Conservation (phyloP, 2,329 filamentous ascomycete genomes). For the Fusarium sp. region DNA sequence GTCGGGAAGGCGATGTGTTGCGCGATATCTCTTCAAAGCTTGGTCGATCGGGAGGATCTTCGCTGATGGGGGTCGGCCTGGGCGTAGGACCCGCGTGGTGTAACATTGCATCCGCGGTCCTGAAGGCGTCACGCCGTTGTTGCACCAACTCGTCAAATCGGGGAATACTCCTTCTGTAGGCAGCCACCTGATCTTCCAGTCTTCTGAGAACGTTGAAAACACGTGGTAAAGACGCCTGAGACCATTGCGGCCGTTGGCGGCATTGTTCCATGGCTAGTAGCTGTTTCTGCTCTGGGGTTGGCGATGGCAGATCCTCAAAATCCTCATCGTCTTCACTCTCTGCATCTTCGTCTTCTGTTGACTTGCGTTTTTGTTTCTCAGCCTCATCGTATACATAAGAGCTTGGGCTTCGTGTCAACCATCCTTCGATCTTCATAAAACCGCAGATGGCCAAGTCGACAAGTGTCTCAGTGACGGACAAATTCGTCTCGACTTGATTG, state of each 20-base stretch:
- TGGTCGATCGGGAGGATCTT: conserved; percentile 53
- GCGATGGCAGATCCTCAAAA: conserved; percentile 22
- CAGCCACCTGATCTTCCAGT: conserved; percentile 69
- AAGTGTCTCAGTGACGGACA: conserved; percentile 85
- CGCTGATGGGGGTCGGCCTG: conserved; percentile 45
- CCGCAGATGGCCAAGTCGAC: conserved; percentile 86
- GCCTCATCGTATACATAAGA: conserved; percentile 61
- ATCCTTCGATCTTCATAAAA: conserved; percentile 87
- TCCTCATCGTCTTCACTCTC: conserved; percentile 38
- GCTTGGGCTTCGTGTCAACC: conserved; percentile 80
- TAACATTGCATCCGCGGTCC: conserved; percentile 63
- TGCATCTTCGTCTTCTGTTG: conserved; percentile 8
- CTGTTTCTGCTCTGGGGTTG: conserved; percentile 47
- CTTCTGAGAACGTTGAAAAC: conserved; percentile 67
- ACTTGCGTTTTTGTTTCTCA: conserved; percentile 36
- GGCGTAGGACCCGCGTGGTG: conserved; percentile 46
- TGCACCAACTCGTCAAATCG: conserved; percentile 78
- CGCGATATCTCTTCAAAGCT: conserved; percentile 56
- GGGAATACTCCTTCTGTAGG: conserved; percentile 71
- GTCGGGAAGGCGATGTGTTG: conserved; percentile 61
- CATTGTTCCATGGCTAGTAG: conserved; percentile 61
- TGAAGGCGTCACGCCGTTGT: conserved; percentile 71
- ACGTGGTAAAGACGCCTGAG: conserved; percentile 57
- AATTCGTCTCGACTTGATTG: conserved; percentile 90
- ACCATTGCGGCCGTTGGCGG: conserved; percentile 64